Base-by-base conservation (phyloP, 2,329 filamentous ascomycete species). In the Aspergillus intermedius region DNA sequence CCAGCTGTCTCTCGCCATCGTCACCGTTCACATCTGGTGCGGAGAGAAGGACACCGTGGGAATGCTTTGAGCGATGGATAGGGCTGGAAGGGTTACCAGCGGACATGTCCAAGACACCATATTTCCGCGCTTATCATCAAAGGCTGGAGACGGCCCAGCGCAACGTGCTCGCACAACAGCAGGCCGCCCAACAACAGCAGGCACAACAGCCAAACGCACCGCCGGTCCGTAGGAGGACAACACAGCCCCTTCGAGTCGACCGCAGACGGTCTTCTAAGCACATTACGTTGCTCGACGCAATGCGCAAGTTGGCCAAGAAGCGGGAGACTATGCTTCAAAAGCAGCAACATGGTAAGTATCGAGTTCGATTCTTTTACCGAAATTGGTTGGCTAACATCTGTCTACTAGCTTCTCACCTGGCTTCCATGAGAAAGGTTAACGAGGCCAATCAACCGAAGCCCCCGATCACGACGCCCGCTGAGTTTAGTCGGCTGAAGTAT, bases 41-140 rank as follows among this genome's bases (percentile, higher is more conserved):
- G 9, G 91, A 97, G 65, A 81, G 93, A 53, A 82, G 93, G 43
- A 97, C 91, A 2, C 90, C 91, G 0, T 98, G 93, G 93, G 93
- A 98, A 71, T 98, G 93, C 65, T 98, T 98, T 60, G 93, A 98
- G 69, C 82, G 93, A 40, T 98, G 91, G 91, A 87, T 96, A 47
- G 84, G 87, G 57, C 74, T 97, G 10, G 93, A 97, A 70, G 90
- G 91, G 1, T 75, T 96, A 34, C 91, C 93, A 4, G 82, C 86
- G 9, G 93, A 98, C 56, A 94, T 97, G 86, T 84, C 87, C 15
- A 95, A 95, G 72, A 95, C 89, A 0, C 86, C 91, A 41, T 98
- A 97, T 66, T 98, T 97, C 77, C 88, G 90, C 61, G 81, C 81
- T 9, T 86, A 84, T 59, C 81, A 81, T 52, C 74, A 78, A 48